These are phyloP conservation scores for Anisogramma anomala DNA, from an alignment of 2,329 filamentous ascomycete species.

Conservation along the genomic window DNA sequence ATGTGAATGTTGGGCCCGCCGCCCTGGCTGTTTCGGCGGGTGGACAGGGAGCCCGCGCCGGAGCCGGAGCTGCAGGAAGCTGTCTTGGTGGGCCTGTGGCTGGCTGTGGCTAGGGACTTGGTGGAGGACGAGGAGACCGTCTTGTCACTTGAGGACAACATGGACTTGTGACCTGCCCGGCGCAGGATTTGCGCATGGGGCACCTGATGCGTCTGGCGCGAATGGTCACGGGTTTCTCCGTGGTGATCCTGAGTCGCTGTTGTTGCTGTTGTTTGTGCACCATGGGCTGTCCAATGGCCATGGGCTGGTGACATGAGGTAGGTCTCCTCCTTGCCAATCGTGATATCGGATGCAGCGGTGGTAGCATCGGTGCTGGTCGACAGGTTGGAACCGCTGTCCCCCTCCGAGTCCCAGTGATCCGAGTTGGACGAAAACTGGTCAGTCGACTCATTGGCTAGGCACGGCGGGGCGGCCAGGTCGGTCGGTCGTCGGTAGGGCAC, in stretches of 20 bases:
- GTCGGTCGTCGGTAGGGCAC: conserved; percentile 13
- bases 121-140: not conserved
- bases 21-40: conserved; percentile 2
- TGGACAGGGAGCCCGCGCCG: not conserved
- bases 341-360: conserved; percentile 14
- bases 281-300: not conserved
- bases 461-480: conserved; percentile 9
- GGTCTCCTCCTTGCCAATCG: conserved; percentile 12
- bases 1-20: conserved; percentile 7
- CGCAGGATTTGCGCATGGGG: conserved; percentile 7
- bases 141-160: conserved; percentile 7
- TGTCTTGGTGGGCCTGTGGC: conserved; percentile 3
- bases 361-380: conserved; percentile 13
- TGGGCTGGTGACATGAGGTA: conserved; percentile 1
- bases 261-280: conserved; percentile 3
- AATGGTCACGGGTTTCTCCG: not conserved
- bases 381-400: conserved; percentile 12
- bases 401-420: conserved; percentile 12
- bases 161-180: conserved; percentile 3
- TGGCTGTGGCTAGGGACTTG: not conserved
- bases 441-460: conserved; percentile 6
- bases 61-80: not conserved
- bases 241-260: conserved; percentile 4
- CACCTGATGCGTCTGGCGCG: not conserved
- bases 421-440: conserved; percentile 9